Evolutionary conservation across 805 yeast genomes (phyloP).

Genomic region (Saccharomycopsis fermentans): DNA sequence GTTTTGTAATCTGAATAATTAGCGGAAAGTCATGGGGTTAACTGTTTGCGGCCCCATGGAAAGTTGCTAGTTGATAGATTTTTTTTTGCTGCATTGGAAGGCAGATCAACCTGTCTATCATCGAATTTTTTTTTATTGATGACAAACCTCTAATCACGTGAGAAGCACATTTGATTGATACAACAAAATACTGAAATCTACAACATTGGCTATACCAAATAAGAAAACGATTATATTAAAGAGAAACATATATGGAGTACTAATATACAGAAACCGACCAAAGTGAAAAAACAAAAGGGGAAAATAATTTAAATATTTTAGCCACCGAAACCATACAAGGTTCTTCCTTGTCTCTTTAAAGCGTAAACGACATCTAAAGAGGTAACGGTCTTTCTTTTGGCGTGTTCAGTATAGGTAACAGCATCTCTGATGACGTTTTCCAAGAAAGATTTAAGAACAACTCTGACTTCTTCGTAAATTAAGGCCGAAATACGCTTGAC

Average conservation of each 20-base stretch:
- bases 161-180: no score
- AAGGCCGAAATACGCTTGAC: slow-evolving; percentile 99
- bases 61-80: no score
- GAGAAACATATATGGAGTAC: neutral
- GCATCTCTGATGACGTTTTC: slow-evolving; percentile 98
- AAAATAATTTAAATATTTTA: slow-evolving; percentile 31
- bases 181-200: no score
- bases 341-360: slow-evolving; percentile 99
- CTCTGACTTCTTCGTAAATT: slow-evolving; percentile 98
- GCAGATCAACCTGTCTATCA: no score
- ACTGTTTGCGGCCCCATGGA: no score
- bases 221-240: slow-evolving; percentile 2
- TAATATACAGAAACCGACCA: neutral
- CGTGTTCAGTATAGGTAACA: slow-evolving; percentile 99
- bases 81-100: no score
- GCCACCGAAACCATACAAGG: slow-evolving; percentile 99
- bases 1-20: no score
- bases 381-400: slow-evolving; percentile 99
- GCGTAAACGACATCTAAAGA: slow-evolving; percentile 98
- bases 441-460: slow-evolving; percentile 88
- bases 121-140: no score
- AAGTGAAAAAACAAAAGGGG: neutral
- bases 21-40: no score
- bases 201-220: neutral
- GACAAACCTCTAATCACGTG: no score